Evolutionary conservation across 768 basidiomycete genomes (phyloP).

Genomic region (Coprinellus micaceus): DNA sequence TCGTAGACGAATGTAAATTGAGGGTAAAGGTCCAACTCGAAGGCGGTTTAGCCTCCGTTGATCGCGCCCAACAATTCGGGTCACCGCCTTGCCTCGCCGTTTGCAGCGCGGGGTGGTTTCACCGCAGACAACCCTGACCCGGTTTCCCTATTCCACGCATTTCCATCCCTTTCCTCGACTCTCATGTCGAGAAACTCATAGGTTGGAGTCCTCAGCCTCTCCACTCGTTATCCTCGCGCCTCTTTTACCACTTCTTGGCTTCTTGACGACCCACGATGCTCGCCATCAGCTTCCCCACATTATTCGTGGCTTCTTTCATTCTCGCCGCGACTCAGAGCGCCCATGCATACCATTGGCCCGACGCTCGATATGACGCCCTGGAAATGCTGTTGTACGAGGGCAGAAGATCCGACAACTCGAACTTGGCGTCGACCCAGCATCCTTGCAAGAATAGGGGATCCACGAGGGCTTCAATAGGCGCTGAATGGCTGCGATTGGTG

Average conservation of each 20-base stretch:
- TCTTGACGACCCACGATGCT: background rate
- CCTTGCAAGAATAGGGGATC: conserved; percentile 14
- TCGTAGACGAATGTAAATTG: conserved; percentile 3
- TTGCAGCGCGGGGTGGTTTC: too few relatives aligned
- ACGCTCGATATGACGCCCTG: conserved; percentile 16
- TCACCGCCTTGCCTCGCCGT: too few relatives aligned
- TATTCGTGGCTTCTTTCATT: conserved; percentile 8
- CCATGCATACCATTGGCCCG: conserved; percentile 15
- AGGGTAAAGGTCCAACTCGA: background rate
- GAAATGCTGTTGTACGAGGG: conserved; percentile 18
- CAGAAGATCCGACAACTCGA: conserved; percentile 13
- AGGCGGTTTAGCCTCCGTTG: background rate
- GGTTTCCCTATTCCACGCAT: too few relatives aligned
- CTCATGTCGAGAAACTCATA: too few relatives aligned
- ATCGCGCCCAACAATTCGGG: too few relatives aligned
- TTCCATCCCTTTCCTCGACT: too few relatives aligned
- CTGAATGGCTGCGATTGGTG: conserved; percentile 19
- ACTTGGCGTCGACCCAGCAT: conserved; percentile 17
- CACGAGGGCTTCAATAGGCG: conserved; percentile 15
- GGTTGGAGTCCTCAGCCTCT: too few relatives aligned
- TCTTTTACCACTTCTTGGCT: background rate
- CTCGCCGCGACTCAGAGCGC: background rate
- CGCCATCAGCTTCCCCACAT: conserved; percentile 1
- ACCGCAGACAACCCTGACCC: too few relatives aligned
- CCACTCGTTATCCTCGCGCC: too few relatives aligned